phyloP scores from a whole-genome alignment of 257 asterid species.

The Solanum peruvianum region DNA sequence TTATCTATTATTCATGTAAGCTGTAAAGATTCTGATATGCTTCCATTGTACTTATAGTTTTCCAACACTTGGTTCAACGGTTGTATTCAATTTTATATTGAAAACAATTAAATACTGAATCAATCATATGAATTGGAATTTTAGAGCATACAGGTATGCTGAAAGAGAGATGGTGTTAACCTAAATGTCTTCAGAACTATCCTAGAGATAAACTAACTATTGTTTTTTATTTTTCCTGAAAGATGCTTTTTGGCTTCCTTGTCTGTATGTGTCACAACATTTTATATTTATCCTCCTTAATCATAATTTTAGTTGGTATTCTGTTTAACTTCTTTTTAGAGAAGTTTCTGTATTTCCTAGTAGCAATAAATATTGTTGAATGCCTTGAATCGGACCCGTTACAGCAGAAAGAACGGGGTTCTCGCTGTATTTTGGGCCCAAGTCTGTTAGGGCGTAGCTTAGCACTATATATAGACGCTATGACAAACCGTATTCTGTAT shows the following conservation, averaged over 20 bases:
- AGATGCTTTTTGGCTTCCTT: not conserved
- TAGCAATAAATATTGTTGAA: not conserved
- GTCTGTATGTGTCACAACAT: not conserved
- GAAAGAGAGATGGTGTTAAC: not conserved
- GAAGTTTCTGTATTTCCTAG: not conserved
- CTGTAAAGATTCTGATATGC: too few relatives aligned
- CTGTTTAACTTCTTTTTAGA: not conserved
- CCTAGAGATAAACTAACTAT: not conserved
- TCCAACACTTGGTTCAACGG: too few relatives aligned
- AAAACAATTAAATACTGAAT: not conserved
- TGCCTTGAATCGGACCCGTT: too few relatives aligned
- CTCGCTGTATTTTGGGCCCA: too few relatives aligned
- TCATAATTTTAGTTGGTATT: not conserved
- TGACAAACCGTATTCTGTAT: too few relatives aligned
- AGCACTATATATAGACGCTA: too few relatives aligned
- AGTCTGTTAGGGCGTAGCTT: too few relatives aligned
- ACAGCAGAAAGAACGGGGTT: too few relatives aligned
- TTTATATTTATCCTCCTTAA: not conserved
- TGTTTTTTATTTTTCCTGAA: not conserved
- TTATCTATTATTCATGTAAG: too few relatives aligned
- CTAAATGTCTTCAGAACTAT: not conserved
- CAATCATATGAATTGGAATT: not conserved
- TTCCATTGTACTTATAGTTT: too few relatives aligned
- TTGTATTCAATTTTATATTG: not conserved
- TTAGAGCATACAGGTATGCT: not conserved